phyloP scores from a whole-genome alignment of 1,139 yeast species.

The Hanseniaspora gamundiae region DNA sequence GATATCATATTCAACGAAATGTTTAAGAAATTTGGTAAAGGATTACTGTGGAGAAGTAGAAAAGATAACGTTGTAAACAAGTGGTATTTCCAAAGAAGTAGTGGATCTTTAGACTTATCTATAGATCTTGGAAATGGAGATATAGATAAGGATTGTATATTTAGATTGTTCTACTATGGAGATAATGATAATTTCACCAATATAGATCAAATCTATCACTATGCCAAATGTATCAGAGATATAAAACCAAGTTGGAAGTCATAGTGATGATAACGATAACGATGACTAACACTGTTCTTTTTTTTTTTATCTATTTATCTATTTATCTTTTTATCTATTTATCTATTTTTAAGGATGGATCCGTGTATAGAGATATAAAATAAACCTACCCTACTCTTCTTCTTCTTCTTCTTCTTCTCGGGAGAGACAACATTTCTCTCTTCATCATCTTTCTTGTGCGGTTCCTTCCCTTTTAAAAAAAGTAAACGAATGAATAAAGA shows the following conservation, averaged over 20 bases:
- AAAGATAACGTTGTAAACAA: constrained; percentile 82
- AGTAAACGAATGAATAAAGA: too few species aligned
- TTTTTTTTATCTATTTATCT: background rate
- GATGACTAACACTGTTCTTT: background rate
- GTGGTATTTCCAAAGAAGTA: constrained; percentile 91
- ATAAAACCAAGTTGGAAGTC: constrained; percentile 24
- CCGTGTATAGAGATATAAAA: too few species aligned
- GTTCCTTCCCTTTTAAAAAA: too few species aligned
- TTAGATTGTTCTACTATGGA: constrained; percentile 24
- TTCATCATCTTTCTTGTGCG: too few species aligned
- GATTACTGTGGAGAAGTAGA: constrained; percentile 82
- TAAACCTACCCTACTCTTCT: too few species aligned
- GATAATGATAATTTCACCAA: constrained; percentile 13
- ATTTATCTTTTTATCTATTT: too few species aligned
- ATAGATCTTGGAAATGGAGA: constrained; percentile 26
- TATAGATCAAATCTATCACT: constrained; percentile 15
- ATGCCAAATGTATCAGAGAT: constrained; percentile 21
- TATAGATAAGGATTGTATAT: constrained; percentile 16
- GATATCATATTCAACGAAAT: constrained; percentile 82
- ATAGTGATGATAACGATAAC: constrained; percentile 2
- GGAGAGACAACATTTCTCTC: too few species aligned
- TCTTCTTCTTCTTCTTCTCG: too few species aligned
- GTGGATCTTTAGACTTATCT: constrained; percentile 40
- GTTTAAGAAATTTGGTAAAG: constrained; percentile 54
- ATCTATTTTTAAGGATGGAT: too few species aligned